A percentile compares a stretch with the other conserved stretches of the same genome.
Evolutionary conservation across 495 filamentous ascomycete species (phyloP).

Genomic region (Penicillium angulare): DNA sequence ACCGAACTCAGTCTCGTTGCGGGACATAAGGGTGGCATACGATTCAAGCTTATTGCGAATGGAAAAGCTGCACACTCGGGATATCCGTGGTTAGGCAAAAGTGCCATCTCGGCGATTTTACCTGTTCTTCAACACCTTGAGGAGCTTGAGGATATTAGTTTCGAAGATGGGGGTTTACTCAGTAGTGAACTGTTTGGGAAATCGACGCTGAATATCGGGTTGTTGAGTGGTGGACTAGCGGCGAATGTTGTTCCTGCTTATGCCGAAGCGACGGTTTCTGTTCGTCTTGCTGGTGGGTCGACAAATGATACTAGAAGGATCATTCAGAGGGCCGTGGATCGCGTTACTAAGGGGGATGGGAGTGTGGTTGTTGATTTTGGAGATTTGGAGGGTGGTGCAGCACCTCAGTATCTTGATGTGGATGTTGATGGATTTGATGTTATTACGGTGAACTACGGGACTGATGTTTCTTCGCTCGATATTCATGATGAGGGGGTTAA

Average conservation of each 20-base stretch:
- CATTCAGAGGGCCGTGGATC: conserved; percentile 55
- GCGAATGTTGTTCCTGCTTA: conserved; percentile 75
- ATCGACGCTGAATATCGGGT: conserved; percentile 79
- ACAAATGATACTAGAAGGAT: conserved; percentile 48
- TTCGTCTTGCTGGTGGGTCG: conserved; percentile 69
- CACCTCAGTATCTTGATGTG: conserved; percentile 63
- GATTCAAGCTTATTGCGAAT: conserved; percentile 52
- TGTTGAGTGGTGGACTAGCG: conserved; percentile 74
- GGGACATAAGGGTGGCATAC: conserved; percentile 76
- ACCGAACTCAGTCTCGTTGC: conserved; percentile 79
- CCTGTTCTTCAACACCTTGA: conserved; percentile 58
- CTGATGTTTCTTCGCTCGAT: conserved; percentile 36
- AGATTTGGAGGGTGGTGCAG: conserved; percentile 59
- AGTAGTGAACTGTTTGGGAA: conserved; percentile 69
- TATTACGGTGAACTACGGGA: conserved; percentile 64
- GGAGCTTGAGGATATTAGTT: conserved; percentile 59
- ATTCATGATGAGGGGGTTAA: conserved; percentile 47
- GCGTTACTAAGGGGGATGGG: conserved; percentile 56
- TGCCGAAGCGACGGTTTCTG: conserved; percentile 60
- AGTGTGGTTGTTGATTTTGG: conserved; percentile 53
- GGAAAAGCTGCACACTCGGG: conserved; percentile 76
- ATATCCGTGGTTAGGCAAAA: conserved; percentile 72
- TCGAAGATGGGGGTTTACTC: conserved; percentile 54
- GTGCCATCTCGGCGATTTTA: conserved; percentile 53
- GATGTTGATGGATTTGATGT: conserved; percentile 75